Evolutionary conservation across 352 stramenopile genomes (phyloP).

Genomic region (Blastocystis hominis): DNA sequence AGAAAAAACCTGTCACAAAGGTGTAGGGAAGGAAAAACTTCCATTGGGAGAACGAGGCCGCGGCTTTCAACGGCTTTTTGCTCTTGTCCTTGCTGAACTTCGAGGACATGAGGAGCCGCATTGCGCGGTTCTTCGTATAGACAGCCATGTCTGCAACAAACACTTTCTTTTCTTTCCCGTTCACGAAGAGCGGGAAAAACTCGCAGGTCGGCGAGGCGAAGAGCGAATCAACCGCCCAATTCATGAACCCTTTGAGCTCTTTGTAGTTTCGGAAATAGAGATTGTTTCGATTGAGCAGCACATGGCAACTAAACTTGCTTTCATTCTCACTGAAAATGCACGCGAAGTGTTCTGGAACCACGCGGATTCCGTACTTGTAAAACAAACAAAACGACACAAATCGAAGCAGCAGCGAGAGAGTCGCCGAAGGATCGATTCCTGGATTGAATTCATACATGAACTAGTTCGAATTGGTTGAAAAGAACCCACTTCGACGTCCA

Average conservation of each 20-base stretch:
- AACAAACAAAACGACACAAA: conserved; percentile 16
- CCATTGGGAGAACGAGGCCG: conserved; percentile 1
- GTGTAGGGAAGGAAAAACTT: conserved; percentile 32
- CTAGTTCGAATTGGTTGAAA: not conserved
- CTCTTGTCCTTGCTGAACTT: conserved; percentile 34
- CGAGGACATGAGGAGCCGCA: conserved; percentile 29
- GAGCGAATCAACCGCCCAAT: conserved; percentile 34
- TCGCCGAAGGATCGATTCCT: not conserved
- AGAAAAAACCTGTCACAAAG: not conserved
- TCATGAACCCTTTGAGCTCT: conserved; percentile 22
- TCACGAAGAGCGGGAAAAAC: conserved; percentile 42
- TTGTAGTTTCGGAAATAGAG: conserved; percentile 46
- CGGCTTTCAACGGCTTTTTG: conserved; percentile 29
- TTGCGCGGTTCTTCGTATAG: conserved; percentile 51
- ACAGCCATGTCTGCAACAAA: conserved; percentile 47
- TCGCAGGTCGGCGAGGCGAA: not conserved
- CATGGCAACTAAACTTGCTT: conserved; percentile 43
- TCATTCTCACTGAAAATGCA: conserved; percentile 34
- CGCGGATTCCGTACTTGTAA: not conserved
- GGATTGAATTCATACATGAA: conserved; percentile 9
- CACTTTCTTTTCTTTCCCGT: not conserved
- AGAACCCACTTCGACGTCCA: conserved; percentile 13
- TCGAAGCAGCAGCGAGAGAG: conserved; percentile 5
- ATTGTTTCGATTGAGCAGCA: not conserved
- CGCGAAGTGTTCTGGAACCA: not conserved